Conservation (phyloP, 352 stramenopile genomes). For the Paralagenidium karlingii region DNA sequence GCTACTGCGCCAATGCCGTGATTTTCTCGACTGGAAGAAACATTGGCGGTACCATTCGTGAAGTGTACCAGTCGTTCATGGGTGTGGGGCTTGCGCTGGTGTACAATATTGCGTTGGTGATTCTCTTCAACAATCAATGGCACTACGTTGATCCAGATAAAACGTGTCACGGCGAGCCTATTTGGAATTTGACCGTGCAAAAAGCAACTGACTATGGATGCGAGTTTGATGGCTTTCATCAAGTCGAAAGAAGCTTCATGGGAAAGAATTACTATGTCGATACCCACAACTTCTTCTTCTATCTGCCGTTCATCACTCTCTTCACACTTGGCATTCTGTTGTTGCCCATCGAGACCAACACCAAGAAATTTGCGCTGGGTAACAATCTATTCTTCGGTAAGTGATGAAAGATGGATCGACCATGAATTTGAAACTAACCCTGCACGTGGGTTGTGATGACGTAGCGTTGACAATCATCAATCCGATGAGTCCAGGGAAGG, state of each 20-base stretch:
- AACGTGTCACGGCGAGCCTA: constrained; percentile 1
- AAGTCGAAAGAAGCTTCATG: constrained; percentile 52
- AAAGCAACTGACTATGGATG: too few relatives aligned
- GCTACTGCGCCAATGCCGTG: constrained; percentile 60
- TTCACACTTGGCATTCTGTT: constrained; percentile 55
- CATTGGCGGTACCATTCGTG: constrained; percentile 43
- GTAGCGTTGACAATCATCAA: constrained; percentile 55
- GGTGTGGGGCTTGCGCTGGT: constrained; percentile 65
- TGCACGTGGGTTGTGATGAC: neutral
- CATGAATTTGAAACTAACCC: too few relatives aligned
- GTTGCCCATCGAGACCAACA: constrained; percentile 62
- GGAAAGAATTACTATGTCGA: constrained; percentile 56
- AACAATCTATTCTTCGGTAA: constrained; percentile 80
- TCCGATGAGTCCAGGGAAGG: constrained; percentile 23
- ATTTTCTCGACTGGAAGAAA: constrained; percentile 72
- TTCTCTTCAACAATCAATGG: constrained; percentile 49
- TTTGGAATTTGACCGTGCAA: constrained; percentile 8
- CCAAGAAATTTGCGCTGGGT: constrained; percentile 73
- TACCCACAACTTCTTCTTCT: constrained; percentile 52
- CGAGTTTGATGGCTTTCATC: constrained; percentile 31
- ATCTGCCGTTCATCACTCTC: constrained; percentile 61
- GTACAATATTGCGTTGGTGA: constrained; percentile 71
- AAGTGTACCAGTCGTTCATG: constrained; percentile 65
- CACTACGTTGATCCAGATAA: too few relatives aligned
- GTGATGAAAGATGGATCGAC: constrained; percentile 2